Evolutionary conservation across 225 moss, liverwort and hornwort species (phyloP).

Genomic region (Polytrichum formosum): DNA sequence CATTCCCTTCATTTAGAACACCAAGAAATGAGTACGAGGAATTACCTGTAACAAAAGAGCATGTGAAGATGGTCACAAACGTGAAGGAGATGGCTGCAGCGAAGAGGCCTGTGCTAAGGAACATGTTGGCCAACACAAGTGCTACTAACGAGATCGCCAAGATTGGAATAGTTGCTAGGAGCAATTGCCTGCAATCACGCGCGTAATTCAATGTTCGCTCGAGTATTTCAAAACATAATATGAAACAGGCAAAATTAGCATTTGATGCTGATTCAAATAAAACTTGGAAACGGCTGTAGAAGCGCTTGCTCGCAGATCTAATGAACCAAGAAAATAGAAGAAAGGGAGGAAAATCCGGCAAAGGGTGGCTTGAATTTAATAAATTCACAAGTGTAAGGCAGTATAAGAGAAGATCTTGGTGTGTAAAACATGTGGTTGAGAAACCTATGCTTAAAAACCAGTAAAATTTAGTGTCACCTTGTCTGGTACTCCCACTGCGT

Average conservation of each 20-base stretch:
- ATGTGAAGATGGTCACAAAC: conserved; percentile 77
- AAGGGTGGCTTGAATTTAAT: too few relatives aligned
- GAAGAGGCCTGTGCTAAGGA: conserved; percentile 54
- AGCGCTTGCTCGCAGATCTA: too few relatives aligned
- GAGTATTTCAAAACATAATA: neutral
- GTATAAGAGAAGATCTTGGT: too few relatives aligned
- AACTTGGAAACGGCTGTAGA: too few relatives aligned
- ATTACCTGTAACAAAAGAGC: conserved; percentile 87
- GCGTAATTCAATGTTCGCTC: conserved; percentile 2
- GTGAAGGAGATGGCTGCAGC: conserved; percentile 71
- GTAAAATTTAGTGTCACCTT: too few relatives aligned
- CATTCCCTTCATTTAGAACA: too few relatives aligned
- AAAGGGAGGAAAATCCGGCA: too few relatives aligned
- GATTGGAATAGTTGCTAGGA: conserved; percentile 77
- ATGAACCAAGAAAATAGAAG: too few relatives aligned
- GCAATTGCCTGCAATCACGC: conserved; percentile 54
- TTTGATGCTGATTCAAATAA: neutral
- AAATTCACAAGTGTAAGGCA: too few relatives aligned
- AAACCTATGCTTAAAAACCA: too few relatives aligned
- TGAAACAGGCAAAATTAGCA: neutral
- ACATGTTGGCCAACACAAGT: conserved; percentile 52
- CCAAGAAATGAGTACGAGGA: neutral
- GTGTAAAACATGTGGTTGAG: too few relatives aligned
- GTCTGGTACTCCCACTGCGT: too few relatives aligned
- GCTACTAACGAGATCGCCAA: conserved; percentile 59